phyloP scores from a whole-genome alignment of 768 basidiomycete genomes.

The Chalciporus pseudorubinellus region DNA sequence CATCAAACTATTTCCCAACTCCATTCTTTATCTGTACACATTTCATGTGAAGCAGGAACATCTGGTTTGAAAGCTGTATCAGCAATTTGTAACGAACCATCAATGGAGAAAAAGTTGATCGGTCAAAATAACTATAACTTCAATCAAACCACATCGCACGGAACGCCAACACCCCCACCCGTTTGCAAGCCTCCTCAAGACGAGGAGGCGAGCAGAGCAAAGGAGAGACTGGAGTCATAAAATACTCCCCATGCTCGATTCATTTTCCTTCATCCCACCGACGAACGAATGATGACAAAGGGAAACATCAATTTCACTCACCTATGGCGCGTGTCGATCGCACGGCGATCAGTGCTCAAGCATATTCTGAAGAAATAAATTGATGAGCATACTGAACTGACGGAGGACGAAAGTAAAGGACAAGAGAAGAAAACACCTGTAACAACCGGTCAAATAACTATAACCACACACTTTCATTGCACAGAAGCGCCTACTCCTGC shows the following conservation, averaged over 20 bases:
- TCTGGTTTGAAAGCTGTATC: neutral
- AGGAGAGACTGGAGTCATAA: conserved; percentile 23
- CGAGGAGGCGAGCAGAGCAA: conserved; percentile 20
- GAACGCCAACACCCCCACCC: conserved; percentile 24
- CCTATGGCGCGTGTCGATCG: neutral
- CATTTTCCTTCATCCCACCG: conserved; percentile 29
- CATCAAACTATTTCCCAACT: conserved; percentile 6
- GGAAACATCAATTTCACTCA: neutral
- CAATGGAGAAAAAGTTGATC: neutral
- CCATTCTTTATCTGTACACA: neutral
- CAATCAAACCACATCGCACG: conserved; percentile 14
- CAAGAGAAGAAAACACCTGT: neutral
- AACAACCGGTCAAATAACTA: conserved; percentile 35
- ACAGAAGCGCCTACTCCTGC: conserved; percentile 35
- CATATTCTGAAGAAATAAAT: conserved; percentile 5
- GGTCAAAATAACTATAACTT: conserved; percentile 37
- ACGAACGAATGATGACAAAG: neutral
- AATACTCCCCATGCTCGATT: conserved; percentile 24
- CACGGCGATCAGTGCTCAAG: neutral
- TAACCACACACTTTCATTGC: conserved; percentile 34
- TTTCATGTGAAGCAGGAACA: no score
- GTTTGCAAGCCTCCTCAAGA: conserved; percentile 29
- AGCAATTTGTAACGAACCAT: neutral
- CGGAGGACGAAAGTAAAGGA: no score
- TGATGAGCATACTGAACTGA: conserved; percentile 5